phyloP scores from a whole-genome alignment of 768 basidiomycete species.

The Ramaria rubella region DNA sequence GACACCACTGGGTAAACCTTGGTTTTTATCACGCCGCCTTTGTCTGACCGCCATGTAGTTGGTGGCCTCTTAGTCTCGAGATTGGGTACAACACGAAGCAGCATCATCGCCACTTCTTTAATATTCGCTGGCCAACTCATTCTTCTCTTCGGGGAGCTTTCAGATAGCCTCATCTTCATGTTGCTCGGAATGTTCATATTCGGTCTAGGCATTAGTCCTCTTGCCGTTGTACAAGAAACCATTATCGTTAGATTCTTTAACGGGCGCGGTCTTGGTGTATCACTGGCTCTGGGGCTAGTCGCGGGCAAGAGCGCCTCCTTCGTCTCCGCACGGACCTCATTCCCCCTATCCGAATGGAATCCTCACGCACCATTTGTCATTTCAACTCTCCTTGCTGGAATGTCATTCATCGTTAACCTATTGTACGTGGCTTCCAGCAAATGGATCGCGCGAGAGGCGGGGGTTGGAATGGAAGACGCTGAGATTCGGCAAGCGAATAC shows the following conservation, averaged over 20 bases:
- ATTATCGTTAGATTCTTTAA: conserved; percentile 81
- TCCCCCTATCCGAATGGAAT: conserved; percentile 70
- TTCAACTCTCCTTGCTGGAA: conserved; percentile 52
- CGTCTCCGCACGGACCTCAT: conserved; percentile 64
- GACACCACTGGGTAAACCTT: conserved; percentile 51
- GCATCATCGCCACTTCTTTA: conserved; percentile 68
- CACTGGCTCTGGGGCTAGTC: conserved; percentile 77
- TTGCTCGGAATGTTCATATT: conserved; percentile 71
- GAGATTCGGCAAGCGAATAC: conserved; percentile 54
- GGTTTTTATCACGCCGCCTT: not conserved
- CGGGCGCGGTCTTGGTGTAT: conserved; percentile 65
- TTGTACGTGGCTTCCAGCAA: conserved; percentile 57
- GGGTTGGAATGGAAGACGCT: conserved; percentile 56
- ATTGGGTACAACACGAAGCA: conserved; percentile 64
- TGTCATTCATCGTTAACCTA: conserved; percentile 65
- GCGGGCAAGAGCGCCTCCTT: conserved; percentile 77
- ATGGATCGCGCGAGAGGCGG: conserved; percentile 57
- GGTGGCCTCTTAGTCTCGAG: conserved; percentile 65
- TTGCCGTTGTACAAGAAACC: conserved; percentile 79
- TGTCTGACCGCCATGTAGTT: conserved; percentile 22
- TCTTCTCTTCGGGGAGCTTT: conserved; percentile 59
- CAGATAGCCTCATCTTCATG: conserved; percentile 59
- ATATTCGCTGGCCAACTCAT: conserved; percentile 64
- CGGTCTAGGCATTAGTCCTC: conserved; percentile 71
- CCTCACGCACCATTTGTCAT: conserved; percentile 70